Conservation (phyloP, 345 rosid genomes). For the Eucalyptus curtisii region DNA sequence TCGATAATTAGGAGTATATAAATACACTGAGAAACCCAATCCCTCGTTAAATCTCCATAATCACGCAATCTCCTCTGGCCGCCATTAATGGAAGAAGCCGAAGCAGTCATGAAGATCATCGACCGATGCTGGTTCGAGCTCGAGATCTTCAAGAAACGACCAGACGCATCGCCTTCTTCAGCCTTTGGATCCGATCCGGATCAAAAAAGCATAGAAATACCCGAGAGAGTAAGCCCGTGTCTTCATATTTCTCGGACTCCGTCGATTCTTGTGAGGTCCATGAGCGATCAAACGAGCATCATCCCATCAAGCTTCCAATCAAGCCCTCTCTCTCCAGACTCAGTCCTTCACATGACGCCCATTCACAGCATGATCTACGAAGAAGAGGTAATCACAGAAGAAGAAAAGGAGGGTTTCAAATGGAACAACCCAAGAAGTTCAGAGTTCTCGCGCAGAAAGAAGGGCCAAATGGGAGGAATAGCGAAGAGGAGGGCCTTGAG, state of each 20-base stretch:
- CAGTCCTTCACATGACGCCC: conserved; percentile 22
- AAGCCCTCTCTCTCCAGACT: conserved; percentile 24
- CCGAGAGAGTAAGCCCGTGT: conserved; percentile 6
- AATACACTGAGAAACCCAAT: neutral
- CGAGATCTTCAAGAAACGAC: conserved; percentile 21
- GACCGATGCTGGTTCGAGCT: conserved; percentile 34
- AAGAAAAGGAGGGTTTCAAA: neutral
- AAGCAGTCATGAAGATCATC: conserved; percentile 18
- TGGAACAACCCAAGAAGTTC: neutral
- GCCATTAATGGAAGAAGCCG: conserved; percentile 20
- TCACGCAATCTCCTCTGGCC: neutral
- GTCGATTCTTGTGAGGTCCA: conserved; percentile 19
- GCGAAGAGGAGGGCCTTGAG: conserved; percentile 15
- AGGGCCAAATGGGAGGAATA: neutral
- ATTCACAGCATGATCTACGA: neutral
- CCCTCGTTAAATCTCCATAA: neutral
- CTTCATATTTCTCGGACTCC: neutral
- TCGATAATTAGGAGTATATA: neutral
- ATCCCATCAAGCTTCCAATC: neutral
- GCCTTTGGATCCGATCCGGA: neutral
- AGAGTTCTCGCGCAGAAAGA: neutral
- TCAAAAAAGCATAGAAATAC: neutral
- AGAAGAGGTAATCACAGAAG: neutral
- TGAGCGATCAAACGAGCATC: conserved; percentile 40
- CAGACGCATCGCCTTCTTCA: neutral